Base-by-base conservation (phyloP, 805 yeast genomes). In the Spathaspora girioi region DNA sequence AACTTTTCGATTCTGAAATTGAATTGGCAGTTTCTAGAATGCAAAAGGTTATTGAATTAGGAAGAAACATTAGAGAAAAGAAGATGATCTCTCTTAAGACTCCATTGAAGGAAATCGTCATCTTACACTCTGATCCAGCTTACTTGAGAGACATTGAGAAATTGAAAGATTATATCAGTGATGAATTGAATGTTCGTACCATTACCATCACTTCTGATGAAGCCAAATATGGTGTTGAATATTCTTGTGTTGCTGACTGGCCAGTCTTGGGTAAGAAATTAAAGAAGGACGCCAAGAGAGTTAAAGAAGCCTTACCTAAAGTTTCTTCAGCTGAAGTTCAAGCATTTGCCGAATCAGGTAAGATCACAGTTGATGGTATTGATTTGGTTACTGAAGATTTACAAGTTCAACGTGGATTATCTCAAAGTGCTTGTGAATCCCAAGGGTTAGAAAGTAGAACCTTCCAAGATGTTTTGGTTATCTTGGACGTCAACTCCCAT, bases 171-270 rank as follows among this genome's bases (percentile, higher is more conserved):
- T 94, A 93, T 72, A 86, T 94, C 60, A 69, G 81, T 52, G 98
- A 93, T 63, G 99, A 94, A 75, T 82, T 94, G 70, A 94, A 94
- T 66, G 87, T 94, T 54, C 87, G 97, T 70, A 94, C 89, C 60
- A 68, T 94, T 50, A 76, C 89, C 61, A 86, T 94, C 62, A 91
- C 97, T 18, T 79, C 88, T 20, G 97, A 94, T 66, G 99, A 94
- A 76, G 84, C 79, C 60, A 84, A 86, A 65, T 93, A 92, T 67
- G 94, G 92, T 62, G 98, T 94, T 55, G 88, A 86, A 67, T 93
- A 92, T 78, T 83, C 81, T 57, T 97, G 93, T 43, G 96, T 89
- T 69, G 99, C 99, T 46, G 99, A 94, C 76, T 94, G 99, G 99
- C 97, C 98, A 52, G 89, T 91, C 18, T 80, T 94, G 60, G 99